Base-by-base conservation (phyloP, 1,139 yeast genomes). In the Candida frijolesensis region DNA sequence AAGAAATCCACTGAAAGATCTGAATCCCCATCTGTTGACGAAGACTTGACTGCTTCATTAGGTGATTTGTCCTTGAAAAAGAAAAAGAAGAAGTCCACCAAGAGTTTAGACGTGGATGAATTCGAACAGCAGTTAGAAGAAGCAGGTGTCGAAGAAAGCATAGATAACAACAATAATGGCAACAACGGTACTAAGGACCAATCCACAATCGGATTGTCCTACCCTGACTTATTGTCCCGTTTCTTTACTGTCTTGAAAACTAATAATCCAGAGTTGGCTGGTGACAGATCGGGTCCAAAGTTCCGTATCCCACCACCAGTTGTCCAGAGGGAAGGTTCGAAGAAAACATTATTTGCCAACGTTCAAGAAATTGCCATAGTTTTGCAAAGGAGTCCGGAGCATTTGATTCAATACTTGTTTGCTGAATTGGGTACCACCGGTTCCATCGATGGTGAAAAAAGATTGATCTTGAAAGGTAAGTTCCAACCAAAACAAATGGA, bases 391-490 rank as follows among this genome's bases (percentile, higher is more conserved):
- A 89, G 92, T 51, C 95, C 97, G 60, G 99, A 94, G 65, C 99
- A 95, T 75, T 86, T 94, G 60, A 94, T 92, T 70, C 97, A 91
- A 77, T 94, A 89, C 74, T 76, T 94, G 73, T 95, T 94, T 73
- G 98, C 99, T 2, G 99, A 94, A 78, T 81, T 94, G 82, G 99
- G 99, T 85, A 94, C 99, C 22, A 90, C 98, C 2, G 99, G 99
- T 67, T 92, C 98, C 53, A 94, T 94, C 55, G 99, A 94, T 74
- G 99, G 98, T 68, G 92, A 91, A 70, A 89, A 91, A 79, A 87
- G 99, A 73, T 83, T 94, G 67, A 92, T 94, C 57, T 91, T 94
- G 71, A 94, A 91, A 80, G 99, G 99, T 78, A 89, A 96, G 72
- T 94, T 91, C 81, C 96, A 88, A 75, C 97, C 96, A 62, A 94